Conservation (phyloP, 108 stramenopile species). For the Aurantiochytrium sp. region DNA sequence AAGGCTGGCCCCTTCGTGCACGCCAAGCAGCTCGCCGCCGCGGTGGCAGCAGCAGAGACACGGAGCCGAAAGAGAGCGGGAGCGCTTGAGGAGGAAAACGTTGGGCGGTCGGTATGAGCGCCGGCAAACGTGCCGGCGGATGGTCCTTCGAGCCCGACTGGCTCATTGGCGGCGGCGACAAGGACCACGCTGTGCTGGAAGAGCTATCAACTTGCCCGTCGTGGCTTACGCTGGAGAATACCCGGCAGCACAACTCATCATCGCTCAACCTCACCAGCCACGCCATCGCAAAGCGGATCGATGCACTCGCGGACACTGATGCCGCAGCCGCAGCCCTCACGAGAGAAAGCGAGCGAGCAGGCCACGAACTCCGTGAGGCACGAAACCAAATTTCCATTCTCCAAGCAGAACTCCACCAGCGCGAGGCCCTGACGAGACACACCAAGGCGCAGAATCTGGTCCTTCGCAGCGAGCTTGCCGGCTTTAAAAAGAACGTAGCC, state of each 20-base stretch:
- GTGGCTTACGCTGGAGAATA: background rate
- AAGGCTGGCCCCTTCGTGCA: too few species aligned
- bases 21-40: too few species aligned
- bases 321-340: background rate
- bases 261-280: background rate
- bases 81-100: background rate
- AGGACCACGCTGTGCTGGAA: background rate
- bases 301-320: background rate
- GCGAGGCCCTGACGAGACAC: background rate
- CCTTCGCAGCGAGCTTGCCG: background rate
- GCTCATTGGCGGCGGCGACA: background rate
- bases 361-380: background rate
- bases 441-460: slow-evolving; percentile 1
- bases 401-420: background rate
- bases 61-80: too few species aligned
- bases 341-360: background rate
- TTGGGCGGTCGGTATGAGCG: background rate
- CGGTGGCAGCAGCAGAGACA: too few species aligned
- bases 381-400: background rate
- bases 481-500: background rate
- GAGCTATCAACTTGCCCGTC: background rate
- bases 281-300: background rate
- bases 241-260: background rate
- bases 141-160: background rate
- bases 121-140: background rate